These are phyloP conservation scores for Naganishia cerealis DNA, from an alignment of 1,284 basidiomycete genomes.

Conservation along the genomic window DNA sequence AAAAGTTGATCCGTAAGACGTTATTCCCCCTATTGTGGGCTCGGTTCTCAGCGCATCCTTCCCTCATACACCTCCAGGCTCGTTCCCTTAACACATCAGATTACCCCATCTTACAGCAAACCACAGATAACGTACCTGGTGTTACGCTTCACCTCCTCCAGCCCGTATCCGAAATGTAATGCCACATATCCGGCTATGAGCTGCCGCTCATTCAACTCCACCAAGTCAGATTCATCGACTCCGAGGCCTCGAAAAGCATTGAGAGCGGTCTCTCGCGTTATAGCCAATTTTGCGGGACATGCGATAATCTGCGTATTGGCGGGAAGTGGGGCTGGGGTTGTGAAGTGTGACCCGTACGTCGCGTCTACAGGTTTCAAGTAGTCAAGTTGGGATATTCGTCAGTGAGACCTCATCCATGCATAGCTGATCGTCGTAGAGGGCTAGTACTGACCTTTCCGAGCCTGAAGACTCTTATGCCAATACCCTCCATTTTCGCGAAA, in stretches of 20 bases:
- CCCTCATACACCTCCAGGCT: neutral
- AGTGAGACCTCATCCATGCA: neutral
- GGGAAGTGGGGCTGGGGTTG: neutral
- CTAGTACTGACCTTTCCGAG: conserved; percentile 9
- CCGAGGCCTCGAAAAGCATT: conserved; percentile 5
- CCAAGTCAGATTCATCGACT: conserved; percentile 2
- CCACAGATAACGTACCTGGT: conserved; percentile 28
- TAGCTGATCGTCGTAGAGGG: neutral
- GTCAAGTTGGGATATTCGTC: neutral
- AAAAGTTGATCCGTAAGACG: conserved; percentile 31
- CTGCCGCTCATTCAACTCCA: conserved; percentile 63
- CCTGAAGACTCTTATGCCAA: conserved; percentile 22
- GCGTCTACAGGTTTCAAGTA: neutral
- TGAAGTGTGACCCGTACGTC: conserved; percentile 20
- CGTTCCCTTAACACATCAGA: neutral
- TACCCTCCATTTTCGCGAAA: conserved; percentile 24
- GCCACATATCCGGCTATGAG: conserved; percentile 69
- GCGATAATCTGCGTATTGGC: conserved; percentile 20
- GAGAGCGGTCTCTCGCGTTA: conserved; percentile 9
- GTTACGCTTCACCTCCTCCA: conserved; percentile 32
- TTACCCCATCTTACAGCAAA: neutral
- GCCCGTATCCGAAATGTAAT: conserved; percentile 64
- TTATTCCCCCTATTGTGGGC: conserved; percentile 43
- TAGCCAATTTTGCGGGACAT: conserved; percentile 17
- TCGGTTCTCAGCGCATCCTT: conserved; percentile 29